These are phyloP conservation scores for Paecilomyces sp. DNA, from an alignment of 2,329 filamentous ascomycete genomes.

Conservation along the genomic window DNA sequence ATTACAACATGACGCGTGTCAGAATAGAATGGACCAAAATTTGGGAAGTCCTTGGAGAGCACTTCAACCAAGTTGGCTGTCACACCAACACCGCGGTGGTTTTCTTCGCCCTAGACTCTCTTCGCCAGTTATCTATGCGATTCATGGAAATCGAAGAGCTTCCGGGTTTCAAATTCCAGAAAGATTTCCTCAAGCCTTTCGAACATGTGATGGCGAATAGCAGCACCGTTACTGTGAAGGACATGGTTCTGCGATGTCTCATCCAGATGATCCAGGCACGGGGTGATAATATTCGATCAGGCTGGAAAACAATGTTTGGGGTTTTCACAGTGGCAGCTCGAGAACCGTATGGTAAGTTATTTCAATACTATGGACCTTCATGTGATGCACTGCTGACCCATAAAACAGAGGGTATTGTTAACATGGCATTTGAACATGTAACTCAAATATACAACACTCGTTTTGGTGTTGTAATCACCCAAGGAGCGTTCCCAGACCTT, in stretches of 20 bases:
- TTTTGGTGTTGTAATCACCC: constrained; percentile 91
- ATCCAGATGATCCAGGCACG: constrained; percentile 99
- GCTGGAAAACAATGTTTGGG: constrained; percentile 99
- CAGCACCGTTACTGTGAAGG: constrained; percentile 84
- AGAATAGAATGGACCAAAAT: constrained; percentile 98
- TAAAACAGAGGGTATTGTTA: constrained; percentile 75
- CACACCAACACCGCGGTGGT: constrained; percentile 95
- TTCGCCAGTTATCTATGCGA: constrained; percentile 93
- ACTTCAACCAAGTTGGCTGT: constrained; percentile 97
- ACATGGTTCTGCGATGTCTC: constrained; percentile 90
- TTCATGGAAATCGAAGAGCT: constrained; percentile 98
- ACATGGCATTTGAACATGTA: constrained; percentile 93
- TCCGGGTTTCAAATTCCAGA: constrained; percentile 98
- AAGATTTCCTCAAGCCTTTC: constrained; percentile 97
- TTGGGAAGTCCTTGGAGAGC: constrained; percentile 94
- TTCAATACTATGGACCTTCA: constrained; percentile 10
- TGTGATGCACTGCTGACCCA: neutral
- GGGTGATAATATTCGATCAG: constrained; percentile 93
- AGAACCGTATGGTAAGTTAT: constrained; percentile 64
- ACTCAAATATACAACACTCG: constrained; percentile 91
- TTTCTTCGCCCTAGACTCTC: constrained; percentile 91
- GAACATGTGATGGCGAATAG: constrained; percentile 96
- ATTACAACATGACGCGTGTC: constrained; percentile 99
- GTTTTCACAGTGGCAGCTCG: constrained; percentile 93
- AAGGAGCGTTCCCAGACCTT: constrained; percentile 93